Evolutionary conservation across 2,329 filamentous ascomycete genomes (phyloP).

Genomic region (Cytospora mali): DNA sequence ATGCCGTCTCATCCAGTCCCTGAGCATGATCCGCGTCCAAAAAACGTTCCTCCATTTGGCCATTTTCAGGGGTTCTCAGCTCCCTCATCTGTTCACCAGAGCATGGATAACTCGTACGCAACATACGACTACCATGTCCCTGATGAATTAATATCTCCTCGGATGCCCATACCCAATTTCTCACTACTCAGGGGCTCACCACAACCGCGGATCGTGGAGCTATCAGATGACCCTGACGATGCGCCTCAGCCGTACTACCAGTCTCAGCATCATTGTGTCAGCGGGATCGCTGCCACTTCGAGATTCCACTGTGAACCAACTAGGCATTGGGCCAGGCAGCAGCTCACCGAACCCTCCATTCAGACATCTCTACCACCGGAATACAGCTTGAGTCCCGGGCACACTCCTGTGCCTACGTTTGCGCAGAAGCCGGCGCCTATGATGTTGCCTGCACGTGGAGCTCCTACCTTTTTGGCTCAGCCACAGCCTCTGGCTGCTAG

Average conservation of each 20-base stretch:
- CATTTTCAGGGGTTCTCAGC: conserved; percentile 23
- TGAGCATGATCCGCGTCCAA: background rate
- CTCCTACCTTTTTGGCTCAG: background rate
- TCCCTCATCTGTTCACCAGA: background rate
- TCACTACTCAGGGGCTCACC: background rate
- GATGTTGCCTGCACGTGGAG: background rate
- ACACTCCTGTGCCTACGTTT: background rate
- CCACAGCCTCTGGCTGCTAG: background rate
- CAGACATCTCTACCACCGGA: conserved; percentile 4
- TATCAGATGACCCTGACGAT: background rate
- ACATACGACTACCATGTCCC: background rate
- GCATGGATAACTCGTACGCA: background rate
- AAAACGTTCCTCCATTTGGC: conserved; percentile 2
- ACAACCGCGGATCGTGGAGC: background rate
- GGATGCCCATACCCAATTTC: conserved; percentile 2
- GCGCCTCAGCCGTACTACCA: background rate
- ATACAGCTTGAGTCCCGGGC: background rate
- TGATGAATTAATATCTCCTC: conserved; percentile 20
- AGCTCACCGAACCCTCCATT: background rate
- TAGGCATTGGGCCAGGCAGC: background rate
- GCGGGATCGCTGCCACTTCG: background rate
- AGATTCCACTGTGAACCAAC: background rate
- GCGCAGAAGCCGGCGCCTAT: background rate
- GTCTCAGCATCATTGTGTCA: background rate
- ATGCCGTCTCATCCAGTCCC: background rate